A percentile compares a stretch with the other conserved stretches of the same genome.
phyloP scores from a whole-genome alignment of 1,284 basidiomycete genomes.

The Phylloporus sp. region DNA sequence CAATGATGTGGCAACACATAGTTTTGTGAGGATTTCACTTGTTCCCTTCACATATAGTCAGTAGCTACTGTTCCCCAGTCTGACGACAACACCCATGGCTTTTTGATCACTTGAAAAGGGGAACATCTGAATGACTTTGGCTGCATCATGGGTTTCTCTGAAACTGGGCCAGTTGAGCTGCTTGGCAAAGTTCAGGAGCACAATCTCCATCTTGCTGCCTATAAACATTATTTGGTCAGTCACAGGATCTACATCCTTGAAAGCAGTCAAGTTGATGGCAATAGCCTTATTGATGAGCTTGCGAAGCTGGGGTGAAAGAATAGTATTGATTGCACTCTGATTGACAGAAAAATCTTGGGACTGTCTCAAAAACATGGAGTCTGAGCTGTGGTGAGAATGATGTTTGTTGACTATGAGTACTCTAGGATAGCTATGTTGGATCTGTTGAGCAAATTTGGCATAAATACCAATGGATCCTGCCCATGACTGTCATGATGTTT shows the following conservation, averaged over 20 bases:
- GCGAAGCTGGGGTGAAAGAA: conserved; percentile 70
- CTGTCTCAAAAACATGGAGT: conserved; percentile 50
- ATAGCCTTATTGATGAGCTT: conserved; percentile 87
- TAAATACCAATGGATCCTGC: conserved; percentile 94
- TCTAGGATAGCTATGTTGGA: conserved; percentile 79
- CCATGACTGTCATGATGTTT: conserved; percentile 93
- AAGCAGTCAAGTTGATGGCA: conserved; percentile 95
- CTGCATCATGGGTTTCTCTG: conserved; percentile 70
- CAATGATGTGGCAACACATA: conserved; percentile 79
- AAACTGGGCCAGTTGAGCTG: conserved; percentile 86
- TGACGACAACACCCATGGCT: conserved; percentile 93
- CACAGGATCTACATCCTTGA: conserved; percentile 81
- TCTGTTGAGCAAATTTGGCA: conserved; percentile 88
- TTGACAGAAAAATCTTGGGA: conserved; percentile 87
- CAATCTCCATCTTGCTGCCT: conserved; percentile 97
- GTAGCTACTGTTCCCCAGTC: conserved; percentile 62
- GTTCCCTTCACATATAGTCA: conserved; percentile 93
- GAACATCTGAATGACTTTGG: conserved; percentile 85
- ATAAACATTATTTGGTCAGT: conserved; percentile 78
- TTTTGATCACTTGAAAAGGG: conserved; percentile 97
- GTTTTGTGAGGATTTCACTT: conserved; percentile 87
- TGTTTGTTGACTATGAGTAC: conserved; percentile 76
- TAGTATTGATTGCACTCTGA: conserved; percentile 69
- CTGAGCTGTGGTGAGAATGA: conserved; percentile 44
- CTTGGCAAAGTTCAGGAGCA: conserved; percentile 90